Percentiles rank a stretch among this genome's conserved stretches.
These are phyloP conservation scores for Beauveria medogensis DNA, from an alignment of 2,329 filamentous ascomycete genomes.

Conservation along the genomic window DNA sequence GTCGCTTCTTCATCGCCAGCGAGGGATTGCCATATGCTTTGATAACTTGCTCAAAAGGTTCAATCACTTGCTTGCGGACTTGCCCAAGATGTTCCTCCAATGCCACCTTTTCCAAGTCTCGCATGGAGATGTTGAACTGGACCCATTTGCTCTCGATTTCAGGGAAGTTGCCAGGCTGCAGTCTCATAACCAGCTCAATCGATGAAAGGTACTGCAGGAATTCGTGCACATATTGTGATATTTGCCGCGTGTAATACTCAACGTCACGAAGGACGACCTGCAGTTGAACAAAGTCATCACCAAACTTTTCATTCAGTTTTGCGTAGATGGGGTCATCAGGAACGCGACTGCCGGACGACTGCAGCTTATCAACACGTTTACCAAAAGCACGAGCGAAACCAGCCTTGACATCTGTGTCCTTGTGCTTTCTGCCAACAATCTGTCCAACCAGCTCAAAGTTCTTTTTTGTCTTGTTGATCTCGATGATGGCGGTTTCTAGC, in stretches of 20 bases:
- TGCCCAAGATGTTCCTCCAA: conserved; percentile 70
- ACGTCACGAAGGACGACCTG: conserved; percentile 90
- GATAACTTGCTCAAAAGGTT: conserved; percentile 72
- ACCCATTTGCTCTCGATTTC: conserved; percentile 94
- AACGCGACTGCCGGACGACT: conserved; percentile 52
- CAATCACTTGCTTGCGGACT: conserved; percentile 75
- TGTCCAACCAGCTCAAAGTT: conserved; percentile 88
- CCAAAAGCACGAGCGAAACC: conserved; percentile 84
- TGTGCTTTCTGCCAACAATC: conserved; percentile 76
- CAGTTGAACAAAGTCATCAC: conserved; percentile 83
- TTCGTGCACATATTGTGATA: conserved; percentile 69
- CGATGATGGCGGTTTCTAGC: conserved; percentile 61
- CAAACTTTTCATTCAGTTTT: conserved; percentile 75
- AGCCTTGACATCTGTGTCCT: conserved; percentile 80
- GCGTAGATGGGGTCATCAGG: conserved; percentile 78
- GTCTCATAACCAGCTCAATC: conserved; percentile 72
- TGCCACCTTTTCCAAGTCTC: conserved; percentile 75
- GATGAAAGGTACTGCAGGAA: conserved; percentile 74
- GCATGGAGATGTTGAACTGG: conserved; percentile 77
- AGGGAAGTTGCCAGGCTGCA: conserved; percentile 63
- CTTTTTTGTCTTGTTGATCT: conserved; percentile 94
- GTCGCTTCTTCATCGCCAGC: conserved; percentile 85
- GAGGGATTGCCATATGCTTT: conserved; percentile 77
- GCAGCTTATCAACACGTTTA: conserved; percentile 75
- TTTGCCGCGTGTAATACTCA: conserved; percentile 83